phyloP scores from a whole-genome alignment of 1,139 yeast genomes.

The Kluyveromyces marxianus region DNA sequence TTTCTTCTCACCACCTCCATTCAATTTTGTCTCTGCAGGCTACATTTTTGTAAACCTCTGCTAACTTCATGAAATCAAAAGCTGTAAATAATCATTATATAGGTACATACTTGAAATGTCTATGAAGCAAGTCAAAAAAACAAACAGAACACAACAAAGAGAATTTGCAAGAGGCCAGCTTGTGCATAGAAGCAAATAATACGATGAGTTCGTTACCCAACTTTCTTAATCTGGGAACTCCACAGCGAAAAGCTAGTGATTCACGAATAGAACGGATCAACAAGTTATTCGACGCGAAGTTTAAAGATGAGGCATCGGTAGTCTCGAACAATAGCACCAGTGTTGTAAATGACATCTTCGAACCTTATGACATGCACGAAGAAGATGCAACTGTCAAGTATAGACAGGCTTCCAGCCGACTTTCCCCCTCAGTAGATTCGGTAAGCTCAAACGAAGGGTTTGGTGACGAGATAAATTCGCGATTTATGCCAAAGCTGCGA shows the following conservation, averaged over 20 bases:
- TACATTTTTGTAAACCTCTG: conserved; percentile 1
- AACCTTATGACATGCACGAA: neutral
- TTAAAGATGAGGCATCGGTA: conserved; percentile 16
- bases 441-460: conserved; percentile 4
- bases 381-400: conserved; percentile 3
- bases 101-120: no score
- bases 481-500: conserved; percentile 18
- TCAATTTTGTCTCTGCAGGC: neutral
- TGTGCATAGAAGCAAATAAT: no score
- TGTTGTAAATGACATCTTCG: conserved; percentile 9
- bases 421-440: neutral
- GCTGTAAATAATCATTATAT: no score
- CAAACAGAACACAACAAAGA: neutral
- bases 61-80: no score
- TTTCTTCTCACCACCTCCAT: neutral
- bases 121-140: no score
- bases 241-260: conserved; percentile 11
- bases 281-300: conserved; percentile 16
- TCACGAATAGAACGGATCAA: conserved; percentile 19
- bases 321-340: conserved; percentile 22
- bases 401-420: neutral
- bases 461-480: conserved; percentile 17
- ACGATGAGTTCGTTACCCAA: neutral
- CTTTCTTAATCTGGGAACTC: conserved; percentile 1
- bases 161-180: no score